A percentile compares a stretch with the other conserved stretches of the same genome.
These are phyloP conservation scores for Fraxinus sp. DNA, from an alignment of 305 asterid genomes.

Conservation along the genomic window DNA sequence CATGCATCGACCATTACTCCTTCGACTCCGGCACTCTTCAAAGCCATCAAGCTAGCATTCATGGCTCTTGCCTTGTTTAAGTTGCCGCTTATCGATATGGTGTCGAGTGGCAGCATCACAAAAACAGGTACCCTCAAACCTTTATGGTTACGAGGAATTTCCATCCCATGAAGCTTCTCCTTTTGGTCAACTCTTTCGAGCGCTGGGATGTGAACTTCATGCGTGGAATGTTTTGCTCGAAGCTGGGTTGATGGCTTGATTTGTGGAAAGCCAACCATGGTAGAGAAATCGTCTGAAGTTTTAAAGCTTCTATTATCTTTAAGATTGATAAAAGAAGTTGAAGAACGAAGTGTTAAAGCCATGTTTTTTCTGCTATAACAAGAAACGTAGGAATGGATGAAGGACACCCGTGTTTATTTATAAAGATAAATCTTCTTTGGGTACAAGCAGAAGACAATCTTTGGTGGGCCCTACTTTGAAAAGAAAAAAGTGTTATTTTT, in stretches of 20 bases:
- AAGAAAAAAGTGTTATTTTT: constrained; percentile 52
- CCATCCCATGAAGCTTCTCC: constrained; percentile 53
- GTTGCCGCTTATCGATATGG: constrained; percentile 58
- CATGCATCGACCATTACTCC: constrained; percentile 97
- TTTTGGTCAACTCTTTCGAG: constrained; percentile 37
- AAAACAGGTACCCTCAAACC: constrained; percentile 67
- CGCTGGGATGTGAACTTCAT: constrained; percentile 41
- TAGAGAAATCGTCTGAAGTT: constrained; percentile 53
- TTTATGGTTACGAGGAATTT: constrained; percentile 34
- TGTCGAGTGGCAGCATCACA: constrained; percentile 90
- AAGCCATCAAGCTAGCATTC: constrained; percentile 83
- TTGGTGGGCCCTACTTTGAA: constrained; percentile 61
- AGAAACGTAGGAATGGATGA: constrained; percentile 38
- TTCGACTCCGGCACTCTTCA: constrained; percentile 77
- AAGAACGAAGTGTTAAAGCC: constrained; percentile 75
- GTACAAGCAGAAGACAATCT: constrained; percentile 36
- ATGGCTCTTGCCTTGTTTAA: constrained; percentile 73
- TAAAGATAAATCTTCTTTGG: constrained; percentile 34
- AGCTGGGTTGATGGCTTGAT: constrained; percentile 48
- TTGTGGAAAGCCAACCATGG: constrained; percentile 49
- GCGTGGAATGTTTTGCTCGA: constrained; percentile 44
- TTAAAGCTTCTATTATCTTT: constrained; percentile 48
- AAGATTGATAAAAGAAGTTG: constrained; percentile 55
- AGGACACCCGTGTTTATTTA: constrained; percentile 43
- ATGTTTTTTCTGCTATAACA: constrained; percentile 3